A percentile compares a stretch with the other conserved stretches of the same genome.
Evolutionary conservation across 768 basidiomycete genomes (phyloP).

Genomic region (Paxillus ammoniavirescens): DNA sequence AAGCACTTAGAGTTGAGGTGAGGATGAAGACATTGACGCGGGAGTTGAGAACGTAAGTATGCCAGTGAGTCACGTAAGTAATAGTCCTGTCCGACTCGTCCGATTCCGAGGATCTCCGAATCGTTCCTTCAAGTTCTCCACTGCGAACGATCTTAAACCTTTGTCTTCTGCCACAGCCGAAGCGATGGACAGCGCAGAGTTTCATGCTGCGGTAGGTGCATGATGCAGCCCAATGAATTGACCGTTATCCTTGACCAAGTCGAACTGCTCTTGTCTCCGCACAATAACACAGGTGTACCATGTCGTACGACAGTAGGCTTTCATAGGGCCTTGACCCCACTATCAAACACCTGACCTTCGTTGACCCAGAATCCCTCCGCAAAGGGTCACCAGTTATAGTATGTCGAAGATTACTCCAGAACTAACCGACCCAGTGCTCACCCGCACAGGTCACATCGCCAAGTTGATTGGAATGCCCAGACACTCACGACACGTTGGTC

Average conservation of each 20-base stretch:
- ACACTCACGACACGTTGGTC: slow-evolving; percentile 79
- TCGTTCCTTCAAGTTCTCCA: too few species aligned
- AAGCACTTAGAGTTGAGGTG: too few species aligned
- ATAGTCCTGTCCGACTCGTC: too few species aligned
- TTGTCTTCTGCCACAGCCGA: neutral
- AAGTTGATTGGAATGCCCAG: slow-evolving; percentile 78
- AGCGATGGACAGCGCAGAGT: slow-evolving; percentile 58
- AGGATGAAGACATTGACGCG: too few species aligned
- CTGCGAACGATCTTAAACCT: neutral
- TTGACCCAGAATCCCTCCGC: slow-evolving; percentile 50
- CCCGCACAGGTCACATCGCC: slow-evolving; percentile 65
- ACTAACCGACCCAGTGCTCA: neutral
- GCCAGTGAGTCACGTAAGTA: too few species aligned
- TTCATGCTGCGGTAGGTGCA: slow-evolving; percentile 53
- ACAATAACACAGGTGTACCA: slow-evolving; percentile 59
- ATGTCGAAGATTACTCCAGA: slow-evolving; percentile 8
- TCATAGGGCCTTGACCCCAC: neutral
- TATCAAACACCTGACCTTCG: neutral
- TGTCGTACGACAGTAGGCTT: slow-evolving; percentile 49
- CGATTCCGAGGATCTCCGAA: too few species aligned
- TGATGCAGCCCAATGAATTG: neutral
- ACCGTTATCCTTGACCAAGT: neutral
- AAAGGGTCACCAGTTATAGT: slow-evolving; percentile 79
- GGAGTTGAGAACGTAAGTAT: too few species aligned
- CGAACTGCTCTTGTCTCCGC: neutral